Base-by-base conservation (phyloP, 345 rosid species). In the Hirschfeldia incana region DNA sequence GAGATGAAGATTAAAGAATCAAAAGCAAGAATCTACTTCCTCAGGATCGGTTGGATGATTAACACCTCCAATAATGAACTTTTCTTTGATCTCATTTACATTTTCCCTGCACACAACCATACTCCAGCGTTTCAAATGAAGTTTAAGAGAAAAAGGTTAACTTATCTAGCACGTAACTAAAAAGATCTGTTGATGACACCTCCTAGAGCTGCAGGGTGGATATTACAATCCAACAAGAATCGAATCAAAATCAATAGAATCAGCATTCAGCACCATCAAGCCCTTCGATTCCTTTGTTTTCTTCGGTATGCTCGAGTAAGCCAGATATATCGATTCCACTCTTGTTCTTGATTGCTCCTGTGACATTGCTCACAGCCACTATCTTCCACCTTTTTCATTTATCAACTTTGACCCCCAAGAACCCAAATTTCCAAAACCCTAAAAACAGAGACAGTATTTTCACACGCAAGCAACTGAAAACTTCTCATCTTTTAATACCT, bases 371-470 rank as follows among this genome's bases (percentile, higher is more conserved):
- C 3, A 90, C 89, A 0, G 92, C 99, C 29, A 95, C 91, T 71
- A 95, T 73, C 81, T 84, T 91, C 72, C 99, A 36, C 99, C 96
- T 33, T 80, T 82, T 33, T 89, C 90, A 70, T 78, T 78, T 79
- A 95, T 93, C 71, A 95, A 83, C 63, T 86, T 90, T 4, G 97
- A 97, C n/a, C 96, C 98, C 99, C 97, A 95, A 17, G 98, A 90
- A 39, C 99, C 99, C 5, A 95, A 97, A 85, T 95, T 95, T 46
- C 99, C 99, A 66, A 95, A 95, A 27, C 98, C 98, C 98, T 95
- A 83, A 81, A 42, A 9, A 71, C 33, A 70, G 32, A 72, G 57
- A 32, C 2, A 4, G 29, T 81, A 4, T 4, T 72, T 44, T 63
- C 27, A 64, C 72, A 73, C 29, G 7, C 62, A 74, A 70, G 79